A percentile compares a stretch with the other conserved stretches of the same genome.
Evolutionary conservation across 2,329 filamentous ascomycete genomes (phyloP).

Genomic region (Nemania sp.): DNA sequence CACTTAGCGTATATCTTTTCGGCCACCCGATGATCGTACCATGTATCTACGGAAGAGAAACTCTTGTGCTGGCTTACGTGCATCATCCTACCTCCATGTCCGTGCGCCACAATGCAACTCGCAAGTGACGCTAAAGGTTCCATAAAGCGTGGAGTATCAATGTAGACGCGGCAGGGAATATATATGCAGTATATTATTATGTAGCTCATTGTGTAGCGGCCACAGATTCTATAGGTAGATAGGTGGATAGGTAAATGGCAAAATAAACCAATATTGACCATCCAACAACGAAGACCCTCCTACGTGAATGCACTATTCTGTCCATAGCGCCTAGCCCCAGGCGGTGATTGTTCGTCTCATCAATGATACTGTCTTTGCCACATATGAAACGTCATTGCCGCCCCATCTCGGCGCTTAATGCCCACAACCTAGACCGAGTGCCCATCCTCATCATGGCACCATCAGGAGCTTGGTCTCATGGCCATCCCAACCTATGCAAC

Average conservation of each 20-base stretch:
- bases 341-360: constrained; percentile 27
- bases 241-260: constrained; percentile 7
- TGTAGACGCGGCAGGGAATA: neutral
- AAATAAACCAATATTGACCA: constrained; percentile 19
- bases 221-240: constrained; percentile 24
- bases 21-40: constrained; percentile 22
- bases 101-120: neutral
- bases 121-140: neutral
- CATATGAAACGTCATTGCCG: constrained; percentile 37
- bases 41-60: neutral
- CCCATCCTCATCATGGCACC: constrained; percentile 21
- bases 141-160: constrained; percentile 1
- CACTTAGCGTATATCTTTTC: neutral
- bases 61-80: constrained; percentile 7
- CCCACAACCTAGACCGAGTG: constrained; percentile 25
- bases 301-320: constrained; percentile 24
- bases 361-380: constrained; percentile 33
- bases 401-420: constrained; percentile 34
- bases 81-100: neutral
- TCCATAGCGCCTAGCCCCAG: constrained; percentile 24
- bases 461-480: constrained; percentile 11
- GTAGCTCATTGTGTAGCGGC: constrained; percentile 26
- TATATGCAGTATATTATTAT: constrained; percentile 15
- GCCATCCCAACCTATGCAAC: constrained; percentile 32
- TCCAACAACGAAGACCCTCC: constrained; percentile 29